Evolutionary conservation across 2,329 filamentous ascomycete species (phyloP).

Genomic region (Cladosporium sp.): DNA sequence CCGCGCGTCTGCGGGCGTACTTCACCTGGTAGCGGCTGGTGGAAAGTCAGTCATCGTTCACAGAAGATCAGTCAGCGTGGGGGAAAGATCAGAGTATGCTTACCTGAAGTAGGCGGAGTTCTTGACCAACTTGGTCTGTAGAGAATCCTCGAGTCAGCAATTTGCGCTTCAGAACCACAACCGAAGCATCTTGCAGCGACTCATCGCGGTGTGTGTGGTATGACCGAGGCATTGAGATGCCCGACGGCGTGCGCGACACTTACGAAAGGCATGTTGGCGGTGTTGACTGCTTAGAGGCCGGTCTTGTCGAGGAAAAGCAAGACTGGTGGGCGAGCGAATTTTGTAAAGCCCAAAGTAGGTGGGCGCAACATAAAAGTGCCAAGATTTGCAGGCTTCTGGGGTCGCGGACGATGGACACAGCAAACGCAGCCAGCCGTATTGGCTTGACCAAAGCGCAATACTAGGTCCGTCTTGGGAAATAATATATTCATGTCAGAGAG

Average conservation of each 20-base stretch:
- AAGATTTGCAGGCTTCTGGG: constrained; percentile 2
- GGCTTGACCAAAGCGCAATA: too few species aligned
- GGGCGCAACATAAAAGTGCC: constrained; percentile 1
- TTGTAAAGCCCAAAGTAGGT: constrained; percentile 2
- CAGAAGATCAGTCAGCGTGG: constrained; percentile 8
- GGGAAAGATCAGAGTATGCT: constrained; percentile 39
- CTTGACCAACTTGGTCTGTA: constrained; percentile 85
- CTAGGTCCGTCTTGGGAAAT: too few species aligned
- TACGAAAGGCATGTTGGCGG: constrained; percentile 46
- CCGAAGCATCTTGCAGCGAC: constrained; percentile 99
- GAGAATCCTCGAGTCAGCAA: constrained; percentile 88
- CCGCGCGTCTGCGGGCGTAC: constrained; percentile 93
- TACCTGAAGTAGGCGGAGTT: constrained; percentile 98
- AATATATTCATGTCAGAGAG: too few species aligned
- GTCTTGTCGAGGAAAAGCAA: constrained; percentile 10
- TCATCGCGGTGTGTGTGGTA: constrained; percentile 36
- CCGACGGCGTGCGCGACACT: constrained; percentile 29
- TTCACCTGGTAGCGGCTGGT: constrained; percentile 97
- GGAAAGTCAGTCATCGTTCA: constrained; percentile 6
- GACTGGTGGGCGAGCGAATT: constrained; percentile 1
- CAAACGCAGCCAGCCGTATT: too few species aligned
- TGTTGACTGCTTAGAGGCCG: constrained; percentile 14
- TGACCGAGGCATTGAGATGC: not conserved
- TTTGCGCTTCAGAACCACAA: constrained; percentile 91
- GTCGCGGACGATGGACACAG: not conserved